phyloP scores from a whole-genome alignment of 2,329 filamentous ascomycete genomes.

The Clarireedia monteithiana region DNA sequence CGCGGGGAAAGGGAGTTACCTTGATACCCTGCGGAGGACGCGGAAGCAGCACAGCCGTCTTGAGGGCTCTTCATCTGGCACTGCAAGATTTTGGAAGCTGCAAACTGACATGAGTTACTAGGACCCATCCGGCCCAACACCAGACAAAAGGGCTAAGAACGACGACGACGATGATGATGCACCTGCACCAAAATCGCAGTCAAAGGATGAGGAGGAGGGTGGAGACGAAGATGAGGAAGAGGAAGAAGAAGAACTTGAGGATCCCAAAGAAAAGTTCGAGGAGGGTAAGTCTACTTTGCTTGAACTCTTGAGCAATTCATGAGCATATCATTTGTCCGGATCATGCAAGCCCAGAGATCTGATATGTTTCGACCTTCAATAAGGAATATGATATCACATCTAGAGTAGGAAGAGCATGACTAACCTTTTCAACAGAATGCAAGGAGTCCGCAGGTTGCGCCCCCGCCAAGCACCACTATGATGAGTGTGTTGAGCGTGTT shows the following conservation, averaged over 20 bases:
- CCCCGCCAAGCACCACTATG: slow-evolving; percentile 92
- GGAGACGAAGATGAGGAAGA: slow-evolving; percentile 50
- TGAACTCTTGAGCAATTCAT: neutral
- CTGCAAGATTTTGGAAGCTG: neutral
- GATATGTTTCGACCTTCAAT: neutral
- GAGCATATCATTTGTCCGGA: neutral
- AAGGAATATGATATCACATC: too few species aligned
- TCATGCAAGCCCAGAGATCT: neutral
- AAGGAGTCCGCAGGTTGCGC: slow-evolving; percentile 77
- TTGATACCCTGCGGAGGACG: neutral
- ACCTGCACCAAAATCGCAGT: neutral
- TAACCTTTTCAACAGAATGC: slow-evolving; percentile 59
- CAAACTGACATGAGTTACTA: slow-evolving; percentile 3
- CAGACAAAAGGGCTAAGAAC: slow-evolving; percentile 14
- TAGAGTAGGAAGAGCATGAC: neutral
- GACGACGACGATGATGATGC: slow-evolving; percentile 31
- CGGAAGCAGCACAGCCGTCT: neutral
- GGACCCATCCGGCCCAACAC: slow-evolving; percentile 16
- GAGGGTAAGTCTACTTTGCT: slow-evolving; percentile 63
- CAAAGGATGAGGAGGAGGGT: slow-evolving; percentile 36
- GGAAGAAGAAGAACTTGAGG: slow-evolving; percentile 70
- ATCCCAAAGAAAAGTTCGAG: slow-evolving; percentile 81
- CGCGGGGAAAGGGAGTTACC: neutral
- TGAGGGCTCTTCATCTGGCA: neutral
- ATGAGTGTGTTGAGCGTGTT: slow-evolving; percentile 95